A percentile compares a stretch with the other conserved stretches of the same genome.
These are phyloP conservation scores for Ottelia alismoides DNA, from an alignment of 106 monocot genomes.

Conservation along the genomic window DNA sequence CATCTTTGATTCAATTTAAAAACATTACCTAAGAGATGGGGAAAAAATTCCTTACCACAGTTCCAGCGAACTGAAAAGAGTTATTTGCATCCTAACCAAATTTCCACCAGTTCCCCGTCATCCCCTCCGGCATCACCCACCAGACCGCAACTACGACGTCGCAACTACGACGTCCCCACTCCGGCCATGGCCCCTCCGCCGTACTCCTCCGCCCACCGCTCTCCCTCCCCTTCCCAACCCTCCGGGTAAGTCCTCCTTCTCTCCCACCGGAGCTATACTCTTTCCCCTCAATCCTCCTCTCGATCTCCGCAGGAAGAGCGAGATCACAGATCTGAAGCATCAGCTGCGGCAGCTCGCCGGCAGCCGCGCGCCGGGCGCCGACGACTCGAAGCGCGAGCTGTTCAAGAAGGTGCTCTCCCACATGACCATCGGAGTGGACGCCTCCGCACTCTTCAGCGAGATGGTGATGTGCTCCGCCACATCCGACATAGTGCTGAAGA, in stretches of 20 bases:
- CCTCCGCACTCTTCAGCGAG: slow-evolving; percentile 90
- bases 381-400: slow-evolving; percentile 74
- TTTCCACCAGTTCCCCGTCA: neutral
- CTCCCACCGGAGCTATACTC: too few species aligned
- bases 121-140: too few species aligned
- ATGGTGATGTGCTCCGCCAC: slow-evolving; percentile 99
- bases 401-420: slow-evolving; percentile 97
- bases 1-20: too few species aligned
- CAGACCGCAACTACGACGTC: too few species aligned
- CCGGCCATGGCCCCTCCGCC: slow-evolving; percentile 67
- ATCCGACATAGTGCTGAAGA: slow-evolving; percentile 90
- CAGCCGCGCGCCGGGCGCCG: slow-evolving; percentile 64
- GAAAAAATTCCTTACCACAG: too few species aligned
- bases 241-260: slow-evolving; percentile 42
- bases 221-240: slow-evolving; percentile 55
- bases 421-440: slow-evolving; percentile 99
- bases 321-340: slow-evolving; percentile 92
- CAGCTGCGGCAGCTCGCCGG: slow-evolving; percentile 96
- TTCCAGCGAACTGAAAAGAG: too few species aligned
- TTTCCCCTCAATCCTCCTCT: neutral
- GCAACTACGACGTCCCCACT: neutral
- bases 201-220: slow-evolving; percentile 21
- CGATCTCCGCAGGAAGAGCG: slow-evolving; percentile 55
- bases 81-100: too few species aligned
- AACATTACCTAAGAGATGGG: too few species aligned